Base-by-base conservation (phyloP, 2,329 filamentous ascomycete genomes). In the Alternaria consortialis region DNA sequence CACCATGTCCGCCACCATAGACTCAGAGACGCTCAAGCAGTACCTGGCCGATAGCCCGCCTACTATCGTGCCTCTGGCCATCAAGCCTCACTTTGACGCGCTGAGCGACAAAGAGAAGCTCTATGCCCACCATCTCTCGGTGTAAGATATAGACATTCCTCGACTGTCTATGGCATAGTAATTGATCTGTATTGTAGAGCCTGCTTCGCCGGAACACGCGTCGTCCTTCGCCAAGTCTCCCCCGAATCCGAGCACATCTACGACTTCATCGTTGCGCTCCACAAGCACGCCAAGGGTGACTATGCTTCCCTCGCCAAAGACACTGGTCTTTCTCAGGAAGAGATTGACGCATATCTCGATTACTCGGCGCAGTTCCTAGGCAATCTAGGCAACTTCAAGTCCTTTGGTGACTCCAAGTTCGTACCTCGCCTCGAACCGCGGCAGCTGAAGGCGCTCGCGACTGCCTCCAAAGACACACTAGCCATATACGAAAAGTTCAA, bases 21-120 rank as follows among this genome's bases (percentile, higher is more conserved):
- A 84, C 63, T 72, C 76, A 8, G 74, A 80, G 37, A 77, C 77
- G 7, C 77, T 83, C 42, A 82, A 83, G 78, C 91, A 97, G 76
- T 97, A 97, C 79, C 86, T 97, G 63, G 94, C 95, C 47, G 95
- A 99, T 80, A 90, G 90, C 66, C 95, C 95, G 46, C 95, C 95
- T 1, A 91, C 90, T 50, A 88, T 97, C 58, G 94, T 97, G 60
- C 88, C 90, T 48, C 87, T 99, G 51, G 90, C 93, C 78, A 95
- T 98, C 78, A 93, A 93, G 81, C 91, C 93, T 76, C 94, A 98
- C 81, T 99, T 98, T 73, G 91, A 94, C 56, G 88, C 89, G 36
- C 80, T 95, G 63, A 85, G 82, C 54, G 87, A 91, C 72, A 84
- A 91, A 76, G 88, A 97, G 82, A 93, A 94, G 83, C 89, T 91